Percentiles rank a stretch among this genome's conserved stretches.
phyloP scores from a whole-genome alignment of 2,329 filamentous ascomycete genomes.

The Pseudocercospora musae region DNA sequence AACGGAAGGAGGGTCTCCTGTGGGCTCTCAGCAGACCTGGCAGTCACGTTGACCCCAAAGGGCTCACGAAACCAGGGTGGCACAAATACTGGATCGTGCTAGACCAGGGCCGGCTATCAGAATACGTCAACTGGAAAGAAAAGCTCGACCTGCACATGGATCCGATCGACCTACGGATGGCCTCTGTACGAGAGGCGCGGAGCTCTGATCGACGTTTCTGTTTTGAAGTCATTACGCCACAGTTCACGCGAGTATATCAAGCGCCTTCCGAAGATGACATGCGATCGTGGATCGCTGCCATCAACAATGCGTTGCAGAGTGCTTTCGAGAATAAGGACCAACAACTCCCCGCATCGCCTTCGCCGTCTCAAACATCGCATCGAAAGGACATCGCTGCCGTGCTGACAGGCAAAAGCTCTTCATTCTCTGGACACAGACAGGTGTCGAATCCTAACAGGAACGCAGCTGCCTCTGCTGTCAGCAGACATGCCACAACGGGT shows the following conservation, averaged over 20 bases:
- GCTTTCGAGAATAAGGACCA: conserved; percentile 74
- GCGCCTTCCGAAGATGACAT: conserved; percentile 97
- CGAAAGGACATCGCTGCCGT: conserved; percentile 89
- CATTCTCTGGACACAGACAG: conserved; percentile 57
- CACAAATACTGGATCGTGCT: conserved; percentile 99
- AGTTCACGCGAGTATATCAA: conserved; percentile 94
- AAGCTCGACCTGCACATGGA: conserved; percentile 96
- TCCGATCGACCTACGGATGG: conserved; percentile 93
- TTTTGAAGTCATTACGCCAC: conserved; percentile 96
- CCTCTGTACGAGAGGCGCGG: conserved; percentile 90
- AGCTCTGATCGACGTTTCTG: conserved; percentile 94
- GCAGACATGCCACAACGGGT: conserved; percentile 85
- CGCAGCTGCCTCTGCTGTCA: conserved; percentile 56
- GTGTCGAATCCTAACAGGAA: conserved; percentile 43
- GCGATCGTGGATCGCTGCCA: conserved; percentile 91
- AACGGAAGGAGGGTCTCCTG: conserved; percentile 87
- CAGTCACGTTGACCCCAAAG: conserved; percentile 83
- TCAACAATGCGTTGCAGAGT: conserved; percentile 96
- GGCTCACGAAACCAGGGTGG: conserved; percentile 95
- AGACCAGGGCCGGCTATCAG: conserved; percentile 92
- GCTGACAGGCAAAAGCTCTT: conserved; percentile 85
- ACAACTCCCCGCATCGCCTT: conserved; percentile 44
- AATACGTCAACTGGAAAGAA: conserved; percentile 99
- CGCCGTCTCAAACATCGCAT: conserved; percentile 53
- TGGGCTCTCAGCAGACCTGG: conserved; percentile 93